Evolutionary conservation across 148 eudicot species (phyloP).

Genomic region (Persicaria tinctoria): DNA sequence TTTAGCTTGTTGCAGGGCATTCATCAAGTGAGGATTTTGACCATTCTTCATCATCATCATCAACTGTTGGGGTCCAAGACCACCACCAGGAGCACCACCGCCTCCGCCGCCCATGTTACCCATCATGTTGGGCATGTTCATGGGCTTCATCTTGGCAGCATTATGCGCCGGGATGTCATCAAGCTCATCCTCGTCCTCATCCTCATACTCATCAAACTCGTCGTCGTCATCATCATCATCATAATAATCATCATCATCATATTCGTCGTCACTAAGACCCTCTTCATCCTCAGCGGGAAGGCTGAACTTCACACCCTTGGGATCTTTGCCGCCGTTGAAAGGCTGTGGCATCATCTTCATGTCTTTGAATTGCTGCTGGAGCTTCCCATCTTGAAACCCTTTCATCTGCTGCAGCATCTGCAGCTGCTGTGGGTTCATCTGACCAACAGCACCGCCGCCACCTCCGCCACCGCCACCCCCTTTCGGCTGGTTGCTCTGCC

Average conservation of each 20-base stretch:
- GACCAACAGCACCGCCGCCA: slow-evolving; percentile 15
- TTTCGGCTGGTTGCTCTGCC: slow-evolving; percentile 14
- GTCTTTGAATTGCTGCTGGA: slow-evolving; percentile 15
- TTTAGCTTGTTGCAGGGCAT: slow-evolving; percentile 29
- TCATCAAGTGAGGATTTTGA: slow-evolving; percentile 29
- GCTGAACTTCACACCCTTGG: slow-evolving; percentile 18
- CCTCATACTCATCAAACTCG: slow-evolving; percentile 23
- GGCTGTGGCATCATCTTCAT: slow-evolving; percentile 19
- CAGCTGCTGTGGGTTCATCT: slow-evolving; percentile 17
- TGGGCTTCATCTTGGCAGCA: slow-evolving; percentile 38
- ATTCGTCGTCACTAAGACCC: slow-evolving; percentile 7
- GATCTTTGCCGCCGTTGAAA: background rate
- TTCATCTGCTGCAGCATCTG: slow-evolving; percentile 27
- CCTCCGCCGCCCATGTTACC: slow-evolving; percentile 26
- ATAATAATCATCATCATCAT: slow-evolving; percentile 25
- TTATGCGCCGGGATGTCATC: slow-evolving; percentile 34
- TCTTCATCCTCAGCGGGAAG: slow-evolving; percentile 13
- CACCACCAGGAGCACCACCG: slow-evolving; percentile 19
- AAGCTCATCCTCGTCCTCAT: slow-evolving; percentile 36
- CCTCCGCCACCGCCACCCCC: slow-evolving; percentile 28
- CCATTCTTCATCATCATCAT: slow-evolving; percentile 36
- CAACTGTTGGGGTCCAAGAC: slow-evolving; percentile 23
- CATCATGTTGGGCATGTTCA: slow-evolving; percentile 11
- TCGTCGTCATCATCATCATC: slow-evolving; percentile 28
- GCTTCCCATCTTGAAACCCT: slow-evolving; percentile 21